Evolutionary conservation across 2,329 filamentous ascomycete species (phyloP), one percentile per base, ranked within the genome.

Genomic region (Hortaea werneckii): DNA sequence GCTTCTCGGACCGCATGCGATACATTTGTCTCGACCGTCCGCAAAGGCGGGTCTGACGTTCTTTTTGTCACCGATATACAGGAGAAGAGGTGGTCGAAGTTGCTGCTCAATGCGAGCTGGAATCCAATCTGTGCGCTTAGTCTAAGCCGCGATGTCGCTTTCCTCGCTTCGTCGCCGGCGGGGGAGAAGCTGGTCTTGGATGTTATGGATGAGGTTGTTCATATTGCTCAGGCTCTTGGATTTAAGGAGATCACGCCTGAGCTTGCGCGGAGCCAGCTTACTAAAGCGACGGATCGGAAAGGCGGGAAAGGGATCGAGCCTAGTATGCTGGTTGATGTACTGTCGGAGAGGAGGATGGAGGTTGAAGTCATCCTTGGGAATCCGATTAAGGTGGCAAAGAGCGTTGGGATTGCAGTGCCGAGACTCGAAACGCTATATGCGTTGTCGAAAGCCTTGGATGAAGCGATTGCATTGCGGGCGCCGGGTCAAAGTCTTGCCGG

Each of bases 31-130:
- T 46, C 44, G 8, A 8, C 32, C 55, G 5, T 56, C 53, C 49
- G 56, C 13, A 42, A 61, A 3, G 69, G 67, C 6, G 69, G 73
- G 6, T 72, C 67, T 3, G 70, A 71, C 2, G 70, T 73, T 40
- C 30, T 54, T 69, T n/a, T 61, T 76, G 5, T 67, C 34, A 66
- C 71, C 4, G 69, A 82, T 49, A 68, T 83, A 6, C 77, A 82
- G 50, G 58, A 69, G 0, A 69, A 74, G 43, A 69, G 78, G 6
- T 82, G 78, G 78, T 67, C 69, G 43, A 83, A 82, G 59, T 68
- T 82, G 0, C 64, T 81, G 0, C 67, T 78, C 59, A 82, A 82
- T 55, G 77, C 73, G 1, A 69, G 75, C 0, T 81, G 76, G 74
- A 82, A 82, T 52, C 73, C 78, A 0, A 67, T 80, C 32, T 79